Conservation (phyloP, 2,329 filamentous ascomycete genomes). For the Fusarium equiseti region DNA sequence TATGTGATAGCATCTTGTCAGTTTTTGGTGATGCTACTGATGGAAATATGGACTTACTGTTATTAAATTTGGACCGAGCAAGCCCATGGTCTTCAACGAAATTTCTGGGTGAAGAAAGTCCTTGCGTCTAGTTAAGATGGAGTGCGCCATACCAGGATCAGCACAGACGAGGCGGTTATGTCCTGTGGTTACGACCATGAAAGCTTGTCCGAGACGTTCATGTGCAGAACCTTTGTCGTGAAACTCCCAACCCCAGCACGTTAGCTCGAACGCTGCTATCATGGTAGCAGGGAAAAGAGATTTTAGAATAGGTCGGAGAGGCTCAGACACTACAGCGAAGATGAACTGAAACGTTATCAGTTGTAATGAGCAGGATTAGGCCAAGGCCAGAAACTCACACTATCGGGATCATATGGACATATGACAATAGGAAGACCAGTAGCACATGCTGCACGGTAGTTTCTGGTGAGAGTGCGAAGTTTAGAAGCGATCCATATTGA, state of each 20-base stretch:
- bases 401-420: background rate
- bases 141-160: background rate
- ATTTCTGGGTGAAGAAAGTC: background rate
- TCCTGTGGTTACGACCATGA: background rate
- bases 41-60: background rate
- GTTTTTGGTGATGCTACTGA: background rate
- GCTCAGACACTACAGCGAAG: background rate
- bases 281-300: background rate
- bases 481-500: background rate
- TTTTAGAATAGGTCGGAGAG: background rate
- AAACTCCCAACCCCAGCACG: background rate
- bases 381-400: background rate
- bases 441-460: background rate
- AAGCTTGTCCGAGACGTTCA: background rate
- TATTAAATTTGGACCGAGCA: background rate
- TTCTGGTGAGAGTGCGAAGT: background rate
- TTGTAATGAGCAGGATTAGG: too few species aligned
- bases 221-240: background rate
- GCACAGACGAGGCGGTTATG: background rate
- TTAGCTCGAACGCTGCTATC: background rate
- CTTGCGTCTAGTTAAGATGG: background rate
- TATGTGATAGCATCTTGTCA: background rate
- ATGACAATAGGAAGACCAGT: background rate
- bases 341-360: background rate
- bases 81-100: background rate